Evolutionary conservation across 768 basidiomycete species (phyloP).

Genomic region (Collybia sordida): DNA sequence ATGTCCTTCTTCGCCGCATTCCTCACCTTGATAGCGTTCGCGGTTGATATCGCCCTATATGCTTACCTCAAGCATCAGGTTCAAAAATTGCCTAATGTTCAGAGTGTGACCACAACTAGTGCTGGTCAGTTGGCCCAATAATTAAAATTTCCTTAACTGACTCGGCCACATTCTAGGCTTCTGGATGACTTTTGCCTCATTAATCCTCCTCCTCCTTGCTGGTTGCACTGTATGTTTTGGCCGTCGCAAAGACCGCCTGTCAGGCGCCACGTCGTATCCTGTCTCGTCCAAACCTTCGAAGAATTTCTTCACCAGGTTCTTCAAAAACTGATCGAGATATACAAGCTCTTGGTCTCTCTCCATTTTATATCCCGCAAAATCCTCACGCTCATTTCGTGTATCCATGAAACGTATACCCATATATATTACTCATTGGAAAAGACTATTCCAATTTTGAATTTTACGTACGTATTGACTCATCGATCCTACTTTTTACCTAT

Average conservation of each 20-base stretch:
- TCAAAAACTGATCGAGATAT: constrained; percentile 25
- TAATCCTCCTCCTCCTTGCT: constrained; percentile 63
- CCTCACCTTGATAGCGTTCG: constrained; percentile 71
- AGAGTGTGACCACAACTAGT: constrained; percentile 51
- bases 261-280: constrained; percentile 37
- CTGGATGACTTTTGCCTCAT: constrained; percentile 70
- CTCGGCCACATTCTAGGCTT: constrained; percentile 45
- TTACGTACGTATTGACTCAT: too few relatives aligned
- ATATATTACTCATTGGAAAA: too few relatives aligned
- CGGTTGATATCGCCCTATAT: constrained; percentile 74
- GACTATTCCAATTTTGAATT: too few relatives aligned
- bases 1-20: constrained; percentile 70
- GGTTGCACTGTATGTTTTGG: constrained; percentile 74
- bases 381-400: not conserved
- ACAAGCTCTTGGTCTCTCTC: not conserved
- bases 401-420: not conserved
- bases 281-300: constrained; percentile 21
- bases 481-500: too few relatives aligned
- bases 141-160: constrained; percentile 3
- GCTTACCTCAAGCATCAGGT: constrained; percentile 60
- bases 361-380: too few relatives aligned
- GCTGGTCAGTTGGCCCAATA: constrained; percentile 48
- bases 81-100: constrained; percentile 42
- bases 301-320: constrained; percentile 35
- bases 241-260: constrained; percentile 53